Conservation (phyloP, 306 rosid species). For the Begonia fuchsioides region DNA sequence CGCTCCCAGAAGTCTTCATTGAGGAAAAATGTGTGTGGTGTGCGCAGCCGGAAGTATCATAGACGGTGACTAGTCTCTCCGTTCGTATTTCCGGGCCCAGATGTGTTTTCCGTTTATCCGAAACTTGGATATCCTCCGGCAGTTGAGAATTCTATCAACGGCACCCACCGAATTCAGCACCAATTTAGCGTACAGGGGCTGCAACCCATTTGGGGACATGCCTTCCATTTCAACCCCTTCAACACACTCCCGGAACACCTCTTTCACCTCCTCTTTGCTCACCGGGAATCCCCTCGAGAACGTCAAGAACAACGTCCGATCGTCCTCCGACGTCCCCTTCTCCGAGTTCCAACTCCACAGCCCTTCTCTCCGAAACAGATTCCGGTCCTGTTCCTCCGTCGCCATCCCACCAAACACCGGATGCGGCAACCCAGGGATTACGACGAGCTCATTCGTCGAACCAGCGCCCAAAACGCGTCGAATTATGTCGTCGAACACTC, state of each 20-base stretch:
- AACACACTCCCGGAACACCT: conserved; percentile 31
- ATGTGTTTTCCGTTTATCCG: conserved; percentile 41
- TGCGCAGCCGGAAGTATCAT: no score
- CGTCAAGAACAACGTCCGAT: conserved; percentile 47
- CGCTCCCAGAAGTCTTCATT: no score
- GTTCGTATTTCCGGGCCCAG: conserved; percentile 53
- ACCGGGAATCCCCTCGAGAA: conserved; percentile 54
- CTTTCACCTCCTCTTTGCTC: conserved; percentile 18
- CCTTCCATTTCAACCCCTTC: conserved; percentile 27
- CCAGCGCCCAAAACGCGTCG: conserved; percentile 8
- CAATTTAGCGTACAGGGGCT: conserved; percentile 43
- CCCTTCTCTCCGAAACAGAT: conserved; percentile 7
- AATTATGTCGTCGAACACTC: conserved; percentile 39
- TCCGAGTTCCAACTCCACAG: conserved; percentile 15
- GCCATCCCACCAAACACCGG: conserved; percentile 29
- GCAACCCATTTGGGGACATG: conserved; percentile 8
- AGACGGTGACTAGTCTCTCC: conserved; percentile 17
- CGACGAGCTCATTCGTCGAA: conserved; percentile 1
- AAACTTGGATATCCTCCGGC: conserved; percentile 25
- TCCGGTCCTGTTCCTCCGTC: conserved; percentile 4
- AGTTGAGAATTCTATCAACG: conserved; percentile 27
- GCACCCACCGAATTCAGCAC: conserved; percentile 16
- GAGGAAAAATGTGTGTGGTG: no score
- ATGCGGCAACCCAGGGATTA: conserved; percentile 40
- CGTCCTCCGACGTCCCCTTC: conserved; percentile 17